Percentiles rank a stretch among this genome's conserved stretches.
Evolutionary conservation across 1,284 basidiomycete species (phyloP).

Genomic region (Singerocomus inundabilis): DNA sequence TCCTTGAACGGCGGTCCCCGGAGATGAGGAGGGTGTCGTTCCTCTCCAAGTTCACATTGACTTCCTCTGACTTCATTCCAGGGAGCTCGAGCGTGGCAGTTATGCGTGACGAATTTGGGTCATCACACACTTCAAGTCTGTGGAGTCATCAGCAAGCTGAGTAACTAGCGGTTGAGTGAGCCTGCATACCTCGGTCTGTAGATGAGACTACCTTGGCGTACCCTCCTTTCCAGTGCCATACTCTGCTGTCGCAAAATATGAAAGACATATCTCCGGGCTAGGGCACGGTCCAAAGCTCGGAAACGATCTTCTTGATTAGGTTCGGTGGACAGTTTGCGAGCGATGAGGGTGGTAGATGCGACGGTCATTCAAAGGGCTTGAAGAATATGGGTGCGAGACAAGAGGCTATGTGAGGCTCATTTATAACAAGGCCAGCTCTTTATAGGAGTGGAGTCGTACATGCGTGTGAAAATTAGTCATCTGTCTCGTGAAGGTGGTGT

Average conservation of each 20-base stretch:
- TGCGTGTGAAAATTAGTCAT: no score
- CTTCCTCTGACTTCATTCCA: conserved; percentile 34
- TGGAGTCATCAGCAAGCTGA: conserved; percentile 12
- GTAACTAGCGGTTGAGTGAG: conserved; percentile 8
- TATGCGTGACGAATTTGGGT: conserved; percentile 31
- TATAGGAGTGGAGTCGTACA: no score
- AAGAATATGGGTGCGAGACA: no score
- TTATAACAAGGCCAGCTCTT: no score
- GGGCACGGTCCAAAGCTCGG: conserved; percentile 32
- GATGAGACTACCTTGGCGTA: conserved; percentile 30
- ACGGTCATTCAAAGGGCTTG: conserved; percentile 24
- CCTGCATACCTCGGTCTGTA: conserved; percentile 34
- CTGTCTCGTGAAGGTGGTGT: no score
- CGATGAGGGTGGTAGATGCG: conserved; percentile 13
- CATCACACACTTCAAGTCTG: conserved; percentile 34
- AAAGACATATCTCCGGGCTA: conserved; percentile 33
- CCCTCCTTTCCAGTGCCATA: conserved; percentile 23
- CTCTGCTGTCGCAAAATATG: conserved; percentile 28
- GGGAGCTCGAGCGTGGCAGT: conserved; percentile 32
- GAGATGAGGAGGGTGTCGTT: conserved; percentile 27
- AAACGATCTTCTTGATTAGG: conserved; percentile 28
- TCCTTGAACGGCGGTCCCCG: conserved; percentile 22
- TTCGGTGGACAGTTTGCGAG: conserved; percentile 30
- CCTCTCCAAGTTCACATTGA: conserved; percentile 28
- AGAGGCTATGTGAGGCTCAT: no score